These are phyloP conservation scores for Anisodus acutangulus DNA, from an alignment of 257 asterid species.

Conservation along the genomic window DNA sequence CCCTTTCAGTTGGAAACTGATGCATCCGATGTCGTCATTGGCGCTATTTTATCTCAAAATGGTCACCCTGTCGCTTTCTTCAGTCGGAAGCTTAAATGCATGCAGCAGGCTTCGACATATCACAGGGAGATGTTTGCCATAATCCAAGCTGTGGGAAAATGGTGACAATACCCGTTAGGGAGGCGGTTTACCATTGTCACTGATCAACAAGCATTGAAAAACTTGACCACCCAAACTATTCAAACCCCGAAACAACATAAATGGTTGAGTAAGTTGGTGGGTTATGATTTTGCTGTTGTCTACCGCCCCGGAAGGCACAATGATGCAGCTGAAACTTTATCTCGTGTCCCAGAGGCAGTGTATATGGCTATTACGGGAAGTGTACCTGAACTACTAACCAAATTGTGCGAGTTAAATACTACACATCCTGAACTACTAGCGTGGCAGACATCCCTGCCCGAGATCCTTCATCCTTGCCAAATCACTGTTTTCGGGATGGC, in stretches of 20 bases:
- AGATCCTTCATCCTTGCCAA: not conserved
- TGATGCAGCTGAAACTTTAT: not conserved
- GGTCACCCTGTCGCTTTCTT: not conserved
- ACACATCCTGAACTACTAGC: not conserved
- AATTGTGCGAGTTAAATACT: not conserved
- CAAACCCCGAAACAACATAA: no score
- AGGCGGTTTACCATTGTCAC: no score
- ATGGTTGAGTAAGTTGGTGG: no score
- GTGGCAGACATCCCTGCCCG: no score
- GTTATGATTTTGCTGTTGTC: no score
- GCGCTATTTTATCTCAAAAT: not conserved
- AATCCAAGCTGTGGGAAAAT: no score
- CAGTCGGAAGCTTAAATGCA: not conserved
- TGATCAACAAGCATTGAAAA: no score
- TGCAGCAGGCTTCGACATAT: not conserved
- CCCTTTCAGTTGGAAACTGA: constrained; percentile 1
- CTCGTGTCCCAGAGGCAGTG: not conserved
- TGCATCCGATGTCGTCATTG: constrained; percentile 4
- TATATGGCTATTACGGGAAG: not conserved
- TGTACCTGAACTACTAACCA: not conserved
- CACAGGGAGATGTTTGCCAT: no score
- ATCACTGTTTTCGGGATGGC: no score
- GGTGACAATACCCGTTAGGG: no score
- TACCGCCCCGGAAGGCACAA: not conserved
- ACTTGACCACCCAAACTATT: no score